Evolutionary conservation across 1,139 yeast genomes (phyloP), one percentile per base, ranked within the genome.

Genomic region (Hemisphaericaspora lyxosophila): DNA sequence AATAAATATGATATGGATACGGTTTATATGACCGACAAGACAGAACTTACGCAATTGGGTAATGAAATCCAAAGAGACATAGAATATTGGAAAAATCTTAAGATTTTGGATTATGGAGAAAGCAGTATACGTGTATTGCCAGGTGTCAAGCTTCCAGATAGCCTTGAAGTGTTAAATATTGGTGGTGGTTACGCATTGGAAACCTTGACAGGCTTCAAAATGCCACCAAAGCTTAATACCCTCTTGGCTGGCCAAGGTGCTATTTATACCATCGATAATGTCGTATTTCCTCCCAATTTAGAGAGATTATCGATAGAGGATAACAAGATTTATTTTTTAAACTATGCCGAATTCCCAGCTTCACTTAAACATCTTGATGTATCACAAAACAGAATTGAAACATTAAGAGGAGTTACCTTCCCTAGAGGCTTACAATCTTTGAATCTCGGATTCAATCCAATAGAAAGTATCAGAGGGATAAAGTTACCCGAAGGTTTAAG

Each of bases 161-260:
- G 62, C 0, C 48, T 71, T 26, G 68, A 68, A 45, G 57, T 60
- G 2, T 52, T 71, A 42, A 71, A 70, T 45, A 55, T 71, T 17
- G 70, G 72, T 9, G 75, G 75, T 7, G 68, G 73, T 1, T 57
- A 57, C 36, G 64, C 72, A 2, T 53, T 71, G 36, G 73, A 68
- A 37, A 61, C 74, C 1, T 58, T 71, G 33, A 52, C 67, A 3
- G 75, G 74, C 9, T 66, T 71, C 48, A 63, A 64, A 34, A 59
- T 71, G 55, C 76, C 77, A 0, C 49, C 56, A 1, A 53, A 55
- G n/a, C 50, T 71, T 23, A 55, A 53, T 30, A 45, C 51, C 2
- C 55, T 71, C 22, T 51, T 59, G 29, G 74, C 70, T 6, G 57
- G 62, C 13, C 62, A 60, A 38, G 68, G 72, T 17, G 57, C 65